phyloP scores from a whole-genome alignment of 2,329 filamentous ascomycete genomes.

The Venturia effusa region DNA sequence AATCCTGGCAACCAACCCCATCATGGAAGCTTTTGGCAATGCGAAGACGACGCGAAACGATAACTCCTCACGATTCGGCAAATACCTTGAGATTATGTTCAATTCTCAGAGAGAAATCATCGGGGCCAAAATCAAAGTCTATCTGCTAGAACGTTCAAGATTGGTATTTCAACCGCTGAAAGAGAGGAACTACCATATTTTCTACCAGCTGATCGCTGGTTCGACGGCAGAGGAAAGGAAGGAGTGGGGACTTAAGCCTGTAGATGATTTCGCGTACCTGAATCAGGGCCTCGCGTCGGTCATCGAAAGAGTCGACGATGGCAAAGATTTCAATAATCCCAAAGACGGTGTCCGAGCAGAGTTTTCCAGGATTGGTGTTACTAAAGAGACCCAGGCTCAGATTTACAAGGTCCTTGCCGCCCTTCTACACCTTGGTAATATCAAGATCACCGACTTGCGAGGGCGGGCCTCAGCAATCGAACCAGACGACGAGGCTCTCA shows the following conservation, averaged over 20 bases:
- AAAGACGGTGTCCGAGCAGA: conserved; percentile 70
- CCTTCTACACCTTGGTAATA: conserved; percentile 86
- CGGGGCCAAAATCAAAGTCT: conserved; percentile 92
- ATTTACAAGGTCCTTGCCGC: conserved; percentile 89
- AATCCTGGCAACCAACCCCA: conserved; percentile 94
- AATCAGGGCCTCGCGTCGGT: conserved; percentile 87
- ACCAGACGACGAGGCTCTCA: conserved; percentile 68
- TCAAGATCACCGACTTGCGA: conserved; percentile 86
- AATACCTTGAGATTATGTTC: conserved; percentile 99
- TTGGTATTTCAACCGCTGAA: conserved; percentile 95
- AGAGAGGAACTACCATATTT: conserved; percentile 98
- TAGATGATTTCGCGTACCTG: conserved; percentile 90
- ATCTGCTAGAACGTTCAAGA: conserved; percentile 87
- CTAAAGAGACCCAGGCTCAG: conserved; percentile 59
- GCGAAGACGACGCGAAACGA: conserved; percentile 99
- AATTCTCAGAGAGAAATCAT: conserved; percentile 92
- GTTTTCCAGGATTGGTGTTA: conserved; percentile 76
- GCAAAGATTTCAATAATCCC: conserved; percentile 59
- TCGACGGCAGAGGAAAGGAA: conserved; percentile 75
- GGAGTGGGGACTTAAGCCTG: conserved; percentile 65
- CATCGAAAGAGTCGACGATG: conserved; percentile 93
- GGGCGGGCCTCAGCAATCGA: conserved; percentile 63
- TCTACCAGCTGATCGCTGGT: conserved; percentile 92
- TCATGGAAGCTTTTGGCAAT: conserved; percentile 99
- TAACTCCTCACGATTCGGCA: conserved; percentile 97